A percentile compares a stretch with the other conserved stretches of the same genome.
These are phyloP conservation scores for Amphirosellinia nigrospora DNA, from an alignment of 495 filamentous ascomycete genomes.

Conservation along the genomic window DNA sequence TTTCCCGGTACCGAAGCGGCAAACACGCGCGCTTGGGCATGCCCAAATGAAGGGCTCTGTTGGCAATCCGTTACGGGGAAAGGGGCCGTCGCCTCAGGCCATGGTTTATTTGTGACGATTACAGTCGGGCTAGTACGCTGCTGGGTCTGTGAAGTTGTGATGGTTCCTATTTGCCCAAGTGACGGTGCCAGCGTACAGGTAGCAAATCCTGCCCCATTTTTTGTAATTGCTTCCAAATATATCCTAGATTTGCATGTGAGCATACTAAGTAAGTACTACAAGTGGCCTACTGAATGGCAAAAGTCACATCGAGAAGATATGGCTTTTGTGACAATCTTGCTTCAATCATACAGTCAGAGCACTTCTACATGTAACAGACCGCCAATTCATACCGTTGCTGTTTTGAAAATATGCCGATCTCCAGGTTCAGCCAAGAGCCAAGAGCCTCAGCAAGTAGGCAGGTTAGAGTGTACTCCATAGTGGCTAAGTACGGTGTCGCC, in stretches of 20 bases:
- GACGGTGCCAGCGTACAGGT: background rate
- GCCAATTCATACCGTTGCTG: background rate
- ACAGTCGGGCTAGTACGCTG: background rate
- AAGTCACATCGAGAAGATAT: background rate
- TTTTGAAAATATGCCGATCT: slow-evolving; percentile 6
- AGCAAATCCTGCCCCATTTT: background rate
- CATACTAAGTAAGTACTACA: background rate
- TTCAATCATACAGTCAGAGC: background rate
- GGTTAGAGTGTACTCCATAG: background rate
- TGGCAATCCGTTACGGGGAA: slow-evolving; percentile 1
- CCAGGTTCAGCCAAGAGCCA: background rate
- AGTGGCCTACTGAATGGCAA: background rate
- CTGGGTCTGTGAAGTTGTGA: background rate
- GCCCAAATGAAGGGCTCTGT: slow-evolving; percentile 3
- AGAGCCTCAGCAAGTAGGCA: slow-evolving; percentile 14
- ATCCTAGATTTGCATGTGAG: background rate
- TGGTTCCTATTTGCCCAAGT: background rate
- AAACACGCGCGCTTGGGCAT: background rate
- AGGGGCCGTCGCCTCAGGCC: background rate
- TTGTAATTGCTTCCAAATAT: slow-evolving; percentile 27
- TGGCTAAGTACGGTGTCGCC: background rate
- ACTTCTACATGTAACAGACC: background rate
- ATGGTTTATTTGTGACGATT: background rate
- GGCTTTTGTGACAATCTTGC: background rate
- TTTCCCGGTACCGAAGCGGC: background rate